Evolutionary conservation across 768 basidiomycete species (phyloP).

Genomic region (Mycena venus): DNA sequence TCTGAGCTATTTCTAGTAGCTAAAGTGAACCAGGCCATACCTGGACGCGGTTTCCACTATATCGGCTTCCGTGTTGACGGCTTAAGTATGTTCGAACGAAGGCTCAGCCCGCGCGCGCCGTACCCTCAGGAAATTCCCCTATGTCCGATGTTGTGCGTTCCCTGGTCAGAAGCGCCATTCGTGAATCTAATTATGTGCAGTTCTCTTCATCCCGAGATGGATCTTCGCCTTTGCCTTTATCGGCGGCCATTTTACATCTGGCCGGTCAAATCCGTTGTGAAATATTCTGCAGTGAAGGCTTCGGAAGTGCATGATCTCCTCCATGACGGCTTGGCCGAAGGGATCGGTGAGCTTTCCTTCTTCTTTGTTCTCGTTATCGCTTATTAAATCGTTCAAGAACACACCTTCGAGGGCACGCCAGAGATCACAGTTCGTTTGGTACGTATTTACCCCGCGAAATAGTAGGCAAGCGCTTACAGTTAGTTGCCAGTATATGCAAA

Average conservation of each 20-base stretch:
- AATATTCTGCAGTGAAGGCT: conserved; percentile 9
- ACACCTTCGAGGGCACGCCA: not conserved
- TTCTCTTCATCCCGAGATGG: conserved; percentile 8
- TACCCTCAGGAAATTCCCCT: conserved; percentile 16
- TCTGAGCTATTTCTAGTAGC: not conserved
- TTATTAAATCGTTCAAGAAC: not conserved
- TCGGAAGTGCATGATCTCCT: not conserved
- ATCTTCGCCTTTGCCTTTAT: conserved; percentile 7
- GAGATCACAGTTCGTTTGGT: conserved; percentile 22
- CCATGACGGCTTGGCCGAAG: not conserved
- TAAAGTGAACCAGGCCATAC: not conserved
- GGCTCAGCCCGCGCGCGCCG: not conserved
- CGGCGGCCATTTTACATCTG: conserved; percentile 27
- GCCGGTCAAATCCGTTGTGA: conserved; percentile 20
- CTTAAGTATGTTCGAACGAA: not conserved
- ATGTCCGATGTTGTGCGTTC: conserved; percentile 1
- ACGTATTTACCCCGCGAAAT: not conserved
- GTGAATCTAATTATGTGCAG: not conserved
- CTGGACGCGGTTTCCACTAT: conserved; percentile 21
- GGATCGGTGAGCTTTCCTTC: conserved; percentile 5
- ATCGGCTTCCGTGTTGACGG: conserved; percentile 9
- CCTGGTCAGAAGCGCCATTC: too few species aligned
- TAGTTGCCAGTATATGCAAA: not conserved
- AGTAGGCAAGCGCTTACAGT: not conserved
- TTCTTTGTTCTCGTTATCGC: not conserved